Percentiles rank a stretch among this genome's conserved stretches.
Evolutionary conservation across 768 basidiomycete genomes (phyloP).

Genomic region (Tricholoma furcatifolium): DNA sequence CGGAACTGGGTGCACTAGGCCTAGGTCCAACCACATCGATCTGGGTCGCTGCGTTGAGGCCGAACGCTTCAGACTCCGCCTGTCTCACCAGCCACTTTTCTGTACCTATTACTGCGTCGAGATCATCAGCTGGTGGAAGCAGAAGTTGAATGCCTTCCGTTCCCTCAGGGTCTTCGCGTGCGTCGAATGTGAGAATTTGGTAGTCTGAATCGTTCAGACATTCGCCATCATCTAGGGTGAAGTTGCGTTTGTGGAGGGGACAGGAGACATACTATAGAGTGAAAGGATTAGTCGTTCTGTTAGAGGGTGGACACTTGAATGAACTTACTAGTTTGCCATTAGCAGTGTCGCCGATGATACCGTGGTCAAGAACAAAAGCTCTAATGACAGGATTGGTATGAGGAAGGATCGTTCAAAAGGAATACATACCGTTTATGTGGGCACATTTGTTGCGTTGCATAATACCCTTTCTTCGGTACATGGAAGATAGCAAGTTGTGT

Average conservation of each 20-base stretch:
- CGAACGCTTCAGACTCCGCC: slow-evolving; percentile 41
- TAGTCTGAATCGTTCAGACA: slow-evolving; percentile 62
- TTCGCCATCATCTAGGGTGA: slow-evolving; percentile 50
- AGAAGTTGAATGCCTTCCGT: slow-evolving; percentile 39
- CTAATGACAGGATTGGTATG: slow-evolving; percentile 14
- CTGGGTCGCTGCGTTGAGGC: slow-evolving; percentile 27
- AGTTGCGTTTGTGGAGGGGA: slow-evolving; percentile 70
- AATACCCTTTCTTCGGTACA: slow-evolving; percentile 56
- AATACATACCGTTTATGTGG: slow-evolving; percentile 31
- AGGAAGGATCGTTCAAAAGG: not conserved
- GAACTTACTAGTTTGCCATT: slow-evolving; percentile 41
- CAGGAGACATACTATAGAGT: slow-evolving; percentile 26
- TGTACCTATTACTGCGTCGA: slow-evolving; percentile 64
- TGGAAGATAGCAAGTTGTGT: slow-evolving; percentile 70
- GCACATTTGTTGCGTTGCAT: slow-evolving; percentile 69
- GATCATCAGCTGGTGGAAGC: slow-evolving; percentile 51
- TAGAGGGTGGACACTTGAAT: slow-evolving; percentile 19
- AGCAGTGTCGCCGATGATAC: slow-evolving; percentile 64
- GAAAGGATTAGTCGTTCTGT: not conserved
- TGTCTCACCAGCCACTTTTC: slow-evolving; percentile 62
- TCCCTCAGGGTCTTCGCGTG: slow-evolving; percentile 38
- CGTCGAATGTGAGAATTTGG: slow-evolving; percentile 61
- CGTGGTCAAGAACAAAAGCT: slow-evolving; percentile 70
- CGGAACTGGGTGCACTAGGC: not conserved
- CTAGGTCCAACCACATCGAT: slow-evolving; percentile 27